Percentiles rank a stretch among this genome's conserved stretches.
phyloP scores from a whole-genome alignment of 2,329 filamentous ascomycete genomes.

The Hymenoscyphus fructigenus region DNA sequence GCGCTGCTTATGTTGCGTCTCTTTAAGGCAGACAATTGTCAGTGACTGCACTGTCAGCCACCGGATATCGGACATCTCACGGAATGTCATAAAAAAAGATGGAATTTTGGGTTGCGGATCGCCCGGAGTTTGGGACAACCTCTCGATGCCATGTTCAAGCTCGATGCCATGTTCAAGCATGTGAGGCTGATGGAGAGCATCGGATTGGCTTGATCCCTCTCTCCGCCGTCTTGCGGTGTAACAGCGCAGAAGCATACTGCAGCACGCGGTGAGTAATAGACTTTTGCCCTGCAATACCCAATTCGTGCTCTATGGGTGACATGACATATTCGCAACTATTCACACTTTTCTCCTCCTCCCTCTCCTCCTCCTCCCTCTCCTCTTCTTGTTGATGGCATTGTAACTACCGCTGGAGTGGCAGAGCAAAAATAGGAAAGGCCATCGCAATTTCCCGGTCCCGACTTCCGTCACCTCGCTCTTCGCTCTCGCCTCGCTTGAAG shows the following conservation, averaged over 20 bases:
- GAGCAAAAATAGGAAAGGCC: no score
- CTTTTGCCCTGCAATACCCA: not conserved
- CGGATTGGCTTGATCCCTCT: not conserved
- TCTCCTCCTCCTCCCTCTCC: no score
- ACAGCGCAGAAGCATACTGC: not conserved
- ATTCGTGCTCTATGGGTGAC: not conserved
- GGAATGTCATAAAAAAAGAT: not conserved
- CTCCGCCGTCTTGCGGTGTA: not conserved
- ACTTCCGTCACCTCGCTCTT: no score
- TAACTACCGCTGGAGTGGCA: no score
- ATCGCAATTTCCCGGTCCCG: no score
- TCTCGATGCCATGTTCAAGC: not conserved
- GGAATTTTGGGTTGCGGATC: slow-evolving; percentile 6
- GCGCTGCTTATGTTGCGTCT: no score
- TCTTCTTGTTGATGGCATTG: no score
- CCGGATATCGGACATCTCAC: not conserved
- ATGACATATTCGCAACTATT: no score
- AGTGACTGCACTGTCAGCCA: not conserved
- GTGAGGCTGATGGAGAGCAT: not conserved
- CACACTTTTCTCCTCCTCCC: no score
- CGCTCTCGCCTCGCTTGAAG: no score
- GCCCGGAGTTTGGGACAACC: slow-evolving; percentile 4
- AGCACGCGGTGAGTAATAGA: not conserved
- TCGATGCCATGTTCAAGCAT: not conserved
- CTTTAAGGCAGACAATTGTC: no score